A percentile compares a stretch with the other conserved stretches of the same genome.
Conservation (phyloP, 2,329 filamentous ascomycete genomes). For the Penicillium sp. region DNA sequence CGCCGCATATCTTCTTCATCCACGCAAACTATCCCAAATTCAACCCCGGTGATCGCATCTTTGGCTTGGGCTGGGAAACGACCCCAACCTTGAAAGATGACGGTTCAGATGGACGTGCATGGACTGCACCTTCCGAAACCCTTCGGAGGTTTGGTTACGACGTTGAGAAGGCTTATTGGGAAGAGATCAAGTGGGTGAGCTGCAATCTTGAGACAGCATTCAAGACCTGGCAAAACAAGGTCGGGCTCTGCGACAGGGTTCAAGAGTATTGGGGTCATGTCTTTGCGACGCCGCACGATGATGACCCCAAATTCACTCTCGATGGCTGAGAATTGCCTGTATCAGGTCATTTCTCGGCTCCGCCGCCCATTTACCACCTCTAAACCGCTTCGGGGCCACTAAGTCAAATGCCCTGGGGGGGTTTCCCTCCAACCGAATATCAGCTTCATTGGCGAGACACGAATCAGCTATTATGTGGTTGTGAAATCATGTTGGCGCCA, state of each 20-base stretch:
- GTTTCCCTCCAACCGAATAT: not conserved
- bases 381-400: not conserved
- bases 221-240: constrained; percentile 36
- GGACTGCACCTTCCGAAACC: constrained; percentile 36
- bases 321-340: constrained; percentile 16
- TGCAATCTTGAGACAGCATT: constrained; percentile 39
- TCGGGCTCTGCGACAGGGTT: constrained; percentile 32
- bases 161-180: constrained; percentile 42
- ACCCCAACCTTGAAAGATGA: constrained; percentile 38
- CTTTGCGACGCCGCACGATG: constrained; percentile 35
- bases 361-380: not conserved
- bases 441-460: not conserved
- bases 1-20: constrained; percentile 41
- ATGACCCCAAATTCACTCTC: constrained; percentile 34
- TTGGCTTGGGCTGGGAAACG: constrained; percentile 40
- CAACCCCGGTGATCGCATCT: constrained; percentile 41
- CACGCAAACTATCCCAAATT: constrained; percentile 47
- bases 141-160: constrained; percentile 42
- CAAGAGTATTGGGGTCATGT: constrained; percentile 38
- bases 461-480: not conserved
- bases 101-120: constrained; percentile 38
- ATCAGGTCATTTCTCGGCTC: not conserved
- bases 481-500: not conserved
- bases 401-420: not conserved
- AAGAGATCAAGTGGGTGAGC: constrained; percentile 43